Percentiles rank a stretch among this genome's conserved stretches.
These are phyloP conservation scores for Fusarium denticulatum DNA, from an alignment of 2,329 filamentous ascomycete genomes.

Conservation along the genomic window DNA sequence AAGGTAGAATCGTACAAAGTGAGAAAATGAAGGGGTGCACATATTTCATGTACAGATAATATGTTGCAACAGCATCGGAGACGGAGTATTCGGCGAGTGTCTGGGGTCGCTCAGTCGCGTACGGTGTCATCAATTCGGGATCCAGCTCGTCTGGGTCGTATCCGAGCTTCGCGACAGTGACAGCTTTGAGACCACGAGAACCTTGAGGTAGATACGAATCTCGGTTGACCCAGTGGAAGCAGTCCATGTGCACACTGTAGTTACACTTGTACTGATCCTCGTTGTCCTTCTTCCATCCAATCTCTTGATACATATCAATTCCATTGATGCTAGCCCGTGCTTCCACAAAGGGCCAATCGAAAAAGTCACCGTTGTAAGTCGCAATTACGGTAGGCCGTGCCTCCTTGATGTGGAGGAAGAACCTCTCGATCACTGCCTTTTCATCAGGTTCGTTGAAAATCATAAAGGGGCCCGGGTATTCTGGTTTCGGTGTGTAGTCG, in stretches of 20 bases:
- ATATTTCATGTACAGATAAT: constrained; percentile 99
- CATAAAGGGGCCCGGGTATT: constrained; percentile 95
- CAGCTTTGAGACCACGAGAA: constrained; percentile 95
- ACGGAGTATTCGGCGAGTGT: constrained; percentile 97
- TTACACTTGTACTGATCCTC: constrained; percentile 97
- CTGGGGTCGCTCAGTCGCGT: constrained; percentile 89
- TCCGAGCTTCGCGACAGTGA: constrained; percentile 96
- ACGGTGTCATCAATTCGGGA: constrained; percentile 95
- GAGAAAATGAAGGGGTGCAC: constrained; percentile 99
- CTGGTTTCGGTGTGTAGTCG: constrained; percentile 96
- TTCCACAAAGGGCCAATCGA: constrained; percentile 99
- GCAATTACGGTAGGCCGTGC: constrained; percentile 95
- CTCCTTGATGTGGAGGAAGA: constrained; percentile 96
- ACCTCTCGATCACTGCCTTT: constrained; percentile 85
- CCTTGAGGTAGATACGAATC: constrained; percentile 98
- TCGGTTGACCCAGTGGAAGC: constrained; percentile 98
- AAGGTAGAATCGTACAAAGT: constrained; percentile 92
- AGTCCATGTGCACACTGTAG: constrained; percentile 98
- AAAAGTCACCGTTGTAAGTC: constrained; percentile 99
- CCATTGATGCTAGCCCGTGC: constrained; percentile 90
- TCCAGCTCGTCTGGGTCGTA: constrained; percentile 99
- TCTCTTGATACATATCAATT: constrained; percentile 99
- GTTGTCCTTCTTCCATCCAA: constrained; percentile 92
- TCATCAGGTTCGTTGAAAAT: constrained; percentile 99
- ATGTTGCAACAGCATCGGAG: constrained; percentile 97